Evolutionary conservation across 2,329 filamentous ascomycete species (phyloP).

Genomic region (Neonectria ditissima): DNA sequence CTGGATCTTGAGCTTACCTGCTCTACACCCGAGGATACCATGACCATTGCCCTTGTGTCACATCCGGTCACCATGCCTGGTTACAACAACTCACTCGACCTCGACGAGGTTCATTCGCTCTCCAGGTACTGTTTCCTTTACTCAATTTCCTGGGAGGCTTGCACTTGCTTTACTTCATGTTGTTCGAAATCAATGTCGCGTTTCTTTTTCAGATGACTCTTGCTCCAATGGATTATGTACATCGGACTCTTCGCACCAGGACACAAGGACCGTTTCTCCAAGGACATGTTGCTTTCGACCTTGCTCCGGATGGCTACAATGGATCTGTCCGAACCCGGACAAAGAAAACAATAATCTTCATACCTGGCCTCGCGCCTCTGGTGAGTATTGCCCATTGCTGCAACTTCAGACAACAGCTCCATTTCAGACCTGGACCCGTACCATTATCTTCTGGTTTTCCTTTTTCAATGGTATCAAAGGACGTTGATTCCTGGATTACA

Average conservation of each 20-base stretch:
- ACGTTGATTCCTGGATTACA: conserved; percentile 31
- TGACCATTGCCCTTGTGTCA: conserved; percentile 62
- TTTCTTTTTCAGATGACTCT: conserved; percentile 41
- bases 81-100: conserved; percentile 64
- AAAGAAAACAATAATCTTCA: conserved; percentile 46
- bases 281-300: conserved; percentile 27
- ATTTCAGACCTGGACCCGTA: conserved; percentile 33
- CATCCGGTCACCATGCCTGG: conserved; percentile 64
- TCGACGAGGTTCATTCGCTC: conserved; percentile 70
- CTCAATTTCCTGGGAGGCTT: conserved; percentile 57
- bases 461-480: conserved; percentile 30
- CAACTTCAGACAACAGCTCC: conserved; percentile 40
- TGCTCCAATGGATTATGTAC: conserved; percentile 35
- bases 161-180: conserved; percentile 52
- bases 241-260: conserved; percentile 31
- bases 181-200: conserved; percentile 45
- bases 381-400: conserved; percentile 55
- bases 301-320: conserved; percentile 27
- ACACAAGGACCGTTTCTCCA: conserved; percentile 27
- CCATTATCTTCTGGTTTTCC: conserved; percentile 38
- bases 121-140: conserved; percentile 71
- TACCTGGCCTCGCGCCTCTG: conserved; percentile 38
- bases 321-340: conserved; percentile 50
- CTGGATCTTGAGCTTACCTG: conserved; percentile 47
- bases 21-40: conserved; percentile 56